phyloP scores from a whole-genome alignment of 192 early-diverging fungal species.

The Obelidium mucronatum region DNA sequence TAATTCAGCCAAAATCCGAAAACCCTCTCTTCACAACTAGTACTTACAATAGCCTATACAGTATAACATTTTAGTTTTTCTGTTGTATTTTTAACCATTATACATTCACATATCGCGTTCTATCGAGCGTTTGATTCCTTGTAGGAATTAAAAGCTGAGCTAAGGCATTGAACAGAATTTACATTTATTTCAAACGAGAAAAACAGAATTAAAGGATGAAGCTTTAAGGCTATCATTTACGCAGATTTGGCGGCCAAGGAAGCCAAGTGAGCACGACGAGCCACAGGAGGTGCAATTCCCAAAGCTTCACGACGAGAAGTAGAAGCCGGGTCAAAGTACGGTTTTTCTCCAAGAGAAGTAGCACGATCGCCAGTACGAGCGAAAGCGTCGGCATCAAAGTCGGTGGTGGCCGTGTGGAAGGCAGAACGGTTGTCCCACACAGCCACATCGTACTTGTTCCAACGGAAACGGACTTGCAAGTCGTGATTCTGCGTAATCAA shows the following conservation, averaged over 20 bases:
- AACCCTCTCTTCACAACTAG: no score
- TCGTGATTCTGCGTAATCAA: constrained; percentile 48
- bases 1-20: no score
- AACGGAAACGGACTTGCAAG: constrained; percentile 54
- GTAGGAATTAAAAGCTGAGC: no score
- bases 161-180: no score
- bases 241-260: neutral
- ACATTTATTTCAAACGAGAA: no score
- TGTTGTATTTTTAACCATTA: no score
- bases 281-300: constrained; percentile 27
- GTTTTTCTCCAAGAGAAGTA: constrained; percentile 48
- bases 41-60: no score
- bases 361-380: constrained; percentile 48
- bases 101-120: no score
- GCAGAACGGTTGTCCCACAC: constrained; percentile 58
- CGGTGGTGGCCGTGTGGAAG: constrained; percentile 49
- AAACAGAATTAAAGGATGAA: no score
- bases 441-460: constrained; percentile 52
- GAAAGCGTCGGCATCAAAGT: constrained; percentile 42
- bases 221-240: no score
- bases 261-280: constrained; percentile 22
- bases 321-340: constrained; percentile 45
- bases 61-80: no score
- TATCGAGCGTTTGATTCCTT: no score
- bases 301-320: constrained; percentile 20